Base-by-base conservation (phyloP, 2,329 filamentous ascomycete genomes). In the Geosmithia flava region DNA sequence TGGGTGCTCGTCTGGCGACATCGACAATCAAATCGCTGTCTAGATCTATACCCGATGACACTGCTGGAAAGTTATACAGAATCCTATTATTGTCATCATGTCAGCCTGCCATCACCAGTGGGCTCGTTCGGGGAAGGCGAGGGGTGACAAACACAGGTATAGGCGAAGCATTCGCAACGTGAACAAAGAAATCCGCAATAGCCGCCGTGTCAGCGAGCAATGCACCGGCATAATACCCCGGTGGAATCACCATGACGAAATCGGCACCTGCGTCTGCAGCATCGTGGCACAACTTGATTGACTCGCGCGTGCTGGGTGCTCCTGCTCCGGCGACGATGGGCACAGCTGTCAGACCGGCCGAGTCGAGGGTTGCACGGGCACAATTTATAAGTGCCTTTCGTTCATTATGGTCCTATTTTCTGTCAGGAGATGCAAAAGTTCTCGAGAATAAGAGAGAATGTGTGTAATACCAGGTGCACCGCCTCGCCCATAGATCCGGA, bases 11-110 rank as follows among this genome's bases (percentile, higher is more conserved):
- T 45, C 71, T 65, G 37, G 79, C 65, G 44, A 85, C 67, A 53
- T 72, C 68, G 53, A 81, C 66, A 56, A 85, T 76, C 50, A 71
- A 61, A 55, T 84, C 80, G 0, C 79, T 83, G 47, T 75, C 77
- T 48, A 85, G 68, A 54, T 85, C 81, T 52, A 84, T 60, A n/a
- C 81, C 81, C 42, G 71, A 71, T 10, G 78, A 78, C 2, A 77
- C 81, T 27, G 78, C 80, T 2, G 81, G 81, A 57, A 74, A 84
- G 65, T 85, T 85, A 70, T 85, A 85, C 56, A 85, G 80, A 55
- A 85, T 70, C 55, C 42, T 30, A 16, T 10, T 17, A 13, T 20
- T 44, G 17, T 44, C 19, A 16, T n/a, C n/a, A n/a, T n/a, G n/a
- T n/a, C n/a, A n/a, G n/a, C n/a, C n/a, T n/a, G n/a, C n/a, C n/a